A percentile compares a stretch with the other conserved stretches of the same genome.
These are phyloP conservation scores for Prosopis cineraria DNA, from an alignment of 306 rosid genomes.

Conservation along the genomic window DNA sequence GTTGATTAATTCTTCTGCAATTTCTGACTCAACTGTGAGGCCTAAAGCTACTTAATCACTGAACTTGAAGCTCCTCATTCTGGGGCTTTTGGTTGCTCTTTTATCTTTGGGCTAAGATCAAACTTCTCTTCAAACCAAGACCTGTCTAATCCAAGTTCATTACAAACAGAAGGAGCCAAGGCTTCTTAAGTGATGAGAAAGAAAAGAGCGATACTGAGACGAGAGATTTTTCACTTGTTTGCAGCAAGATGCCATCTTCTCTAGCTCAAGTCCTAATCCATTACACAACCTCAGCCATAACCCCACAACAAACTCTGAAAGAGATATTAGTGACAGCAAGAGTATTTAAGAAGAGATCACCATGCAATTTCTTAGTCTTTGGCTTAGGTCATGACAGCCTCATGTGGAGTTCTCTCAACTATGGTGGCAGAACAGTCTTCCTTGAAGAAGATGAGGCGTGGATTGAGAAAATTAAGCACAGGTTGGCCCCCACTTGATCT, in stretches of 20 bases:
- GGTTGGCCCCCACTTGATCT: background rate
- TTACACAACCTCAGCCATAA: conserved; percentile 69
- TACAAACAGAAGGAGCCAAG: background rate
- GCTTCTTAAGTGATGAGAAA: conserved; percentile 13
- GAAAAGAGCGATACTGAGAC: background rate
- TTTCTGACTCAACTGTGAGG: conserved; percentile 47
- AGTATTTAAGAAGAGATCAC: conserved; percentile 52
- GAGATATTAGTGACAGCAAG: conserved; percentile 64
- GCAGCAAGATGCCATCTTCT: conserved; percentile 56
- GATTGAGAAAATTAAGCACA: conserved; percentile 54
- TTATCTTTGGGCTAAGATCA: conserved; percentile 59
- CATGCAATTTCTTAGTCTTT: conserved; percentile 78
- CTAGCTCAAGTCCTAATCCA: conserved; percentile 60
- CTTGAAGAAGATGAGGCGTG: conserved; percentile 77
- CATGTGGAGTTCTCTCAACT: conserved; percentile 78
- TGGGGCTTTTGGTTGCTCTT: conserved; percentile 49
- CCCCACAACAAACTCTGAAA: conserved; percentile 74
- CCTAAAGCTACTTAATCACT: conserved; percentile 51
- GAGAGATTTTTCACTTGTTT: conserved; percentile 33
- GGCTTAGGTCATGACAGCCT: conserved; percentile 88
- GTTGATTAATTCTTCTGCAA: background rate
- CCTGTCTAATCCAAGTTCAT: background rate
- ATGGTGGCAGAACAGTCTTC: conserved; percentile 68
- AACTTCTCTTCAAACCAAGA: conserved; percentile 32
- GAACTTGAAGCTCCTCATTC: conserved; percentile 57